Conservation (phyloP, 1,284 basidiomycete species). For the Heterobasidion annosum region DNA sequence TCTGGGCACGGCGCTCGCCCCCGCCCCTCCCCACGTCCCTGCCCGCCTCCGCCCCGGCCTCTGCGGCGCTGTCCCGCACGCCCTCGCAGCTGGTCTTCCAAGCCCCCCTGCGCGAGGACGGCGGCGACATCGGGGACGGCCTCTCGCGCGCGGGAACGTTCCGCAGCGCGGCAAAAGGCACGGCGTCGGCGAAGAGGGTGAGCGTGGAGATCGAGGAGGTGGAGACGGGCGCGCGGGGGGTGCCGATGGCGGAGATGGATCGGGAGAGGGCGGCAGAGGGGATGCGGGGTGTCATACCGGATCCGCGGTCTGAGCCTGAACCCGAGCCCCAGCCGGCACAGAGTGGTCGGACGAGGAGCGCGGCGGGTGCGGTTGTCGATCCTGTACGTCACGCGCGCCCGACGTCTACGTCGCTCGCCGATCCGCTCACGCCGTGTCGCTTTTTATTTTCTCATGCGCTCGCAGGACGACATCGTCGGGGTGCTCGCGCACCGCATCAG, state of each 20-base stretch:
- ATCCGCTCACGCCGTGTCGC: too few relatives aligned
- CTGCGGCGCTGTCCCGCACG: neutral
- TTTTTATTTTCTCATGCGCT: too few relatives aligned
- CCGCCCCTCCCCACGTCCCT: neutral
- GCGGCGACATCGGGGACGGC: neutral
- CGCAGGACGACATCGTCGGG: too few relatives aligned
- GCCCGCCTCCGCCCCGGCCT: neutral
- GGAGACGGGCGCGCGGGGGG: neutral
- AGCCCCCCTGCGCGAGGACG: neutral
- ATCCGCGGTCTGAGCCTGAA: neutral
- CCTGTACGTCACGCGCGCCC: too few relatives aligned
- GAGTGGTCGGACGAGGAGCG: neutral
- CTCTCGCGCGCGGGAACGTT: neutral
- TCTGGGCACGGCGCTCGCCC: constrained; percentile 22
- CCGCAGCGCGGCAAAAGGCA: neutral
- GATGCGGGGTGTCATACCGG: neutral
- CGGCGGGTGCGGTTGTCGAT: too few relatives aligned
- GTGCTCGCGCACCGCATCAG: neutral
- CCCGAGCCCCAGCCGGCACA: neutral
- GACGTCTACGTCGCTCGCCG: too few relatives aligned
- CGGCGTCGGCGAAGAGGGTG: too few relatives aligned
- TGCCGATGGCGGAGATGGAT: neutral
- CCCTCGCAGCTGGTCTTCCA: neutral
- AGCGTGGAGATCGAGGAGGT: neutral
- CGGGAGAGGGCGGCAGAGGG: neutral